These are phyloP conservation scores for Xylaria bambusicola DNA, from an alignment of 495 filamentous ascomycete genomes.

Conservation along the genomic window DNA sequence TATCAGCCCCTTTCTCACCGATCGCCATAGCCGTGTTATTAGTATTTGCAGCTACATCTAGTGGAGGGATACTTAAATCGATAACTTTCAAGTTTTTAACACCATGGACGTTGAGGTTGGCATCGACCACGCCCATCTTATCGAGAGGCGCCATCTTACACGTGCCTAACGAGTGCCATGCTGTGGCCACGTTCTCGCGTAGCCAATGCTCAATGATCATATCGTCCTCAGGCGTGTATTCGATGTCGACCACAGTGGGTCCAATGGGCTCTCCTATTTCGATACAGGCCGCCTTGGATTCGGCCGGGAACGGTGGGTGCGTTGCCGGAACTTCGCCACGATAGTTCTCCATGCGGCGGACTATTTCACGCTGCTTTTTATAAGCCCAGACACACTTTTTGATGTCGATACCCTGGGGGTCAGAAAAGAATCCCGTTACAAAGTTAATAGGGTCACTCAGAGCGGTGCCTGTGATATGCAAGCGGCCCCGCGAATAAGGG, in stretches of 20 bases:
- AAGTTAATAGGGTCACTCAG: conserved; percentile 37
- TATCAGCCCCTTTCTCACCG: conserved; percentile 58
- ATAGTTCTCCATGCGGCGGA: conserved; percentile 52
- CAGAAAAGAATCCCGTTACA: conserved; percentile 43
- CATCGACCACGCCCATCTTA: conserved; percentile 48
- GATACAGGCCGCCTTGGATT: not conserved
- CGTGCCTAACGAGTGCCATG: conserved; percentile 54
- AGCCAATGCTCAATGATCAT: conserved; percentile 44
- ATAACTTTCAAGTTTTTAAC: conserved; percentile 44
- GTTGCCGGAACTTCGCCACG: conserved; percentile 50
- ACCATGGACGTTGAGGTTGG: conserved; percentile 45
- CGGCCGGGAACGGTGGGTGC: conserved; percentile 52
- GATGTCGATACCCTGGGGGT: conserved; percentile 40
- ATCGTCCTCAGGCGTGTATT: conserved; percentile 52
- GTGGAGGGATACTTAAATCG: conserved; percentile 52
- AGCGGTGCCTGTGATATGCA: conserved; percentile 52
- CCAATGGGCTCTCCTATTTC: not conserved
- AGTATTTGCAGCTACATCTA: conserved; percentile 60
- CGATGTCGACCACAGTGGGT: conserved; percentile 29
- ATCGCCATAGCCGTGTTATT: conserved; percentile 57
- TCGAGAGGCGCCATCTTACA: conserved; percentile 41
- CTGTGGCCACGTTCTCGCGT: conserved; percentile 41
- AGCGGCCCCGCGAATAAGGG: conserved; percentile 54
- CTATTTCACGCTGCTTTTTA: conserved; percentile 56
- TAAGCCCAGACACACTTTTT: conserved; percentile 51